These are phyloP conservation scores for Spizellomyces sp. DNA, from an alignment of 192 early-diverging fungal genomes.

Conservation along the genomic window DNA sequence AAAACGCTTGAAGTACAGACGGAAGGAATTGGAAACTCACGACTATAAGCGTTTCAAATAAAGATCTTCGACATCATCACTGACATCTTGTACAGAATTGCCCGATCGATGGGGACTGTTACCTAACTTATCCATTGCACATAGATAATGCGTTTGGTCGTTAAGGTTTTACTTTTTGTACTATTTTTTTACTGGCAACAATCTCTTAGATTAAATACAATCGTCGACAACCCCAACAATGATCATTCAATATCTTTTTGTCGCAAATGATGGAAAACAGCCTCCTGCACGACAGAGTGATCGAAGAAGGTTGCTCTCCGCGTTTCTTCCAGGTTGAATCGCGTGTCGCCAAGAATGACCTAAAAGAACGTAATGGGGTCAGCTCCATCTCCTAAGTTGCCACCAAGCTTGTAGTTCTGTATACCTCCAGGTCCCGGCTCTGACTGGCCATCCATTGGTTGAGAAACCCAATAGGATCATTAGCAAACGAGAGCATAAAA, in stretches of 20 bases:
- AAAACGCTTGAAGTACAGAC: constrained; percentile 42
- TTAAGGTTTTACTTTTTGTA: too few relatives aligned
- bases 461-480: constrained; percentile 85
- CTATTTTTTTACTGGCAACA: too few relatives aligned
- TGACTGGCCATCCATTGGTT: constrained; percentile 93
- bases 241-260: constrained; percentile 11
- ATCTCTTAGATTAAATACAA: too few relatives aligned
- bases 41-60: constrained; percentile 60
- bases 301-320: constrained; percentile 73
- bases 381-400: background rate
- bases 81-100: too few relatives aligned
- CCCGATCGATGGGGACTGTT: too few relatives aligned
- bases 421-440: constrained; percentile 81
- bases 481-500: constrained; percentile 85
- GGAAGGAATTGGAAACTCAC: constrained; percentile 52
- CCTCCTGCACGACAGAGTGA: constrained; percentile 82
- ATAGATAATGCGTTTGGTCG: too few relatives aligned
- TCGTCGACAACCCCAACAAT: background rate
- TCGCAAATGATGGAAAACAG: constrained; percentile 84
- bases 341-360: constrained; percentile 71
- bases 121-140: too few relatives aligned
- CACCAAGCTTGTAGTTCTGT: background rate
- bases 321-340: constrained; percentile 75
- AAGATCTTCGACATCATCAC: background rate
- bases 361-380: constrained; percentile 27